phyloP scores from a whole-genome alignment of 2,329 filamentous ascomycete genomes.

The Clarireedia monteithiana region DNA sequence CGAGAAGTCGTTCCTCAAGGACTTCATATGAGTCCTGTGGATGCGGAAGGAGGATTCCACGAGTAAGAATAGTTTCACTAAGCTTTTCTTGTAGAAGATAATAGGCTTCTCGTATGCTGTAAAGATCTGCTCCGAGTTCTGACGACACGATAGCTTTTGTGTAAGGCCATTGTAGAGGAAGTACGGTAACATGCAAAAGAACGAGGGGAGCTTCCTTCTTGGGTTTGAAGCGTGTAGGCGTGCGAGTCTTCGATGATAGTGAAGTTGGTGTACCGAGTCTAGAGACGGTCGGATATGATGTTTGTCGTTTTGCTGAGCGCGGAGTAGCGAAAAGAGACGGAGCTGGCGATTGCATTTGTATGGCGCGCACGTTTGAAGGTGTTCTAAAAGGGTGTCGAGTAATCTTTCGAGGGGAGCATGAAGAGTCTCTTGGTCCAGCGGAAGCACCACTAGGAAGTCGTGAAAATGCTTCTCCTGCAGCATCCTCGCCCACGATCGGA shows the following conservation, averaged over 20 bases:
- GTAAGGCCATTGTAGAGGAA: constrained; percentile 63
- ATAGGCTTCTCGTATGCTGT: constrained; percentile 54
- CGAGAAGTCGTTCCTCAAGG: constrained; percentile 68
- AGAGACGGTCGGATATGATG: constrained; percentile 39
- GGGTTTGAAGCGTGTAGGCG: constrained; percentile 49
- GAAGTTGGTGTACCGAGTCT: constrained; percentile 46
- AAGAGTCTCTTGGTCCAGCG: constrained; percentile 21
- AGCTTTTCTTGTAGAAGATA: constrained; percentile 61
- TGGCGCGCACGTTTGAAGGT: constrained; percentile 58
- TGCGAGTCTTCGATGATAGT: constrained; percentile 28
- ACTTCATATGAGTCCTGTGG: constrained; percentile 74
- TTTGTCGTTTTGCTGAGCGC: constrained; percentile 41
- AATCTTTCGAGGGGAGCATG: constrained; percentile 42
- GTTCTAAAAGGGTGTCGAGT: constrained; percentile 60
- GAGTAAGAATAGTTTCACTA: constrained; percentile 63
- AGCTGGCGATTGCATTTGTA: constrained; percentile 65
- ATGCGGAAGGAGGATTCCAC: constrained; percentile 69
- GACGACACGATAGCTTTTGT: constrained; percentile 43
- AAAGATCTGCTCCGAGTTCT: constrained; percentile 38
- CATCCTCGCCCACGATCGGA: constrained; percentile 25
- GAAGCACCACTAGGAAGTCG: constrained; percentile 28
- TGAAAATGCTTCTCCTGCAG: constrained; percentile 37
- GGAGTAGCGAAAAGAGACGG: constrained; percentile 49
- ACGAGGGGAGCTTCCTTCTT: constrained; percentile 60
- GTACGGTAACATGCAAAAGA: constrained; percentile 67